A percentile compares a stretch with the other conserved stretches of the same genome.
These are phyloP conservation scores for Epichloe bromicola DNA, from an alignment of 2,329 filamentous ascomycete species.

Conservation along the genomic window DNA sequence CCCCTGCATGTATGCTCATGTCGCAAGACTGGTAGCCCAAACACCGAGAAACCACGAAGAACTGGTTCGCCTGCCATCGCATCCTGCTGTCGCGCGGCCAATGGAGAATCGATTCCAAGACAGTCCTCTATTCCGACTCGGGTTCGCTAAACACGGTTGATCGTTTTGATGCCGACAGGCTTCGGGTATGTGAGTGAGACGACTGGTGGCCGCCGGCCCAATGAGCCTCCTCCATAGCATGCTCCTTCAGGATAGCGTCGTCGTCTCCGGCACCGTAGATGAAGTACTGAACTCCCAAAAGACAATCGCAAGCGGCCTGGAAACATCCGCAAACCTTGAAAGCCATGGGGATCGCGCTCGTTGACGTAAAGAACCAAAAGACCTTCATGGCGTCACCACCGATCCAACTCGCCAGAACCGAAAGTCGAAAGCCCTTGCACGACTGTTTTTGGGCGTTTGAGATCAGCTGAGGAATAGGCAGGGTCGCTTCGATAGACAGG, in stretches of 20 bases:
- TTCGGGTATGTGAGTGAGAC: conserved; percentile 14
- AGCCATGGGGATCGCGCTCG: conserved; percentile 56
- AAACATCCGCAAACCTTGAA: conserved; percentile 78
- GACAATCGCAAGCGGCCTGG: conserved; percentile 63
- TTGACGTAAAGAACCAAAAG: conserved; percentile 69
- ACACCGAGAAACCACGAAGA: neutral
- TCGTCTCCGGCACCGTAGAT: conserved; percentile 46
- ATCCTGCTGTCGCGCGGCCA: conserved; percentile 1
- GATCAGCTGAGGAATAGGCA: conserved; percentile 68
- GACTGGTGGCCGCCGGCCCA: conserved; percentile 18
- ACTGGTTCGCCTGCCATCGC: neutral
- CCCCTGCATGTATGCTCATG: neutral
- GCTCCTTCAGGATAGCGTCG: conserved; percentile 22
- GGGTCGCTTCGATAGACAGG: conserved; percentile 65
- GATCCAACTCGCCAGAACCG: conserved; percentile 66
- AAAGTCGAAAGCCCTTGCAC: conserved; percentile 65
- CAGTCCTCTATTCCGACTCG: conserved; percentile 13
- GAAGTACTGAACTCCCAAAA: conserved; percentile 62
- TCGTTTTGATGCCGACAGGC: conserved; percentile 26
- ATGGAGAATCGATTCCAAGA: conserved; percentile 4
- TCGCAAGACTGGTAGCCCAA: neutral
- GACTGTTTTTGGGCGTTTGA: conserved; percentile 55
- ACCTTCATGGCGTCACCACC: conserved; percentile 77
- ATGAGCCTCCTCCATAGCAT: conserved; percentile 21
- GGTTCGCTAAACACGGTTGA: conserved; percentile 25